Evolutionary conservation across 768 basidiomycete genomes (phyloP), one percentile per base, ranked within the genome.

Genomic region (Suillus subluteus): DNA sequence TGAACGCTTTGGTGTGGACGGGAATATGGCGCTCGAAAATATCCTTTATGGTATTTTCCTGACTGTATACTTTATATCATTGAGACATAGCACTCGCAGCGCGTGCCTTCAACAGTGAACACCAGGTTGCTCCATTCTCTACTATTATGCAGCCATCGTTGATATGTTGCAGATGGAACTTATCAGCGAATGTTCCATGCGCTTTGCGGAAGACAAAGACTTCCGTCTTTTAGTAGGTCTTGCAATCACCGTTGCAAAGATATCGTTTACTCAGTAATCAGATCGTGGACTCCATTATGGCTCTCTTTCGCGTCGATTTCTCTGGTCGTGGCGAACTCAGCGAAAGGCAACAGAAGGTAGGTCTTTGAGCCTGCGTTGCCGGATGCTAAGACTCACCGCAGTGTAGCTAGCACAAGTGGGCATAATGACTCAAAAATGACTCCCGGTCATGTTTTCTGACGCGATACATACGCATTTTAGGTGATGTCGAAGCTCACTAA

Each of bases 271-370:
- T 30, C 12, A n/a, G 30, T 65, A 35, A 43, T 6, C 73, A 97
- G 91, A 95, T 98, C 66, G 87, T 98, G 43, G 97, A 98, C 75
- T 96, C 94, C 71, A 96, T 98, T 67, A 97, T 99, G 94, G 97
- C 96, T 37, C 84, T 97, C 7, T 99, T 99, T 77, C 88, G 95
- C 23, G 93, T 95, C 54, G 96, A 99, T 78, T 99, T 83, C 76
- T 94, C 93, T 4, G 96, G 96, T 26, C 83, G 96, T 81, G 97
- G 96, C 38, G 97, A 98, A 76, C 79, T 98, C 48, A 96, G 95
- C 70, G 95, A 96, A 80, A 84, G 96, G 62, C 96, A 96, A 74
- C 96, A 98, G 75, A 95, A 95, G 81, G 92, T 88, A 59, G 55
- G 72, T 11, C 58, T 21, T 62, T 62, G 11, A 37, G n/a, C 26